These are phyloP conservation scores for Rhytidhysteron rufulum DNA, from an alignment of 2,329 filamentous ascomycete genomes.

Conservation along the genomic window DNA sequence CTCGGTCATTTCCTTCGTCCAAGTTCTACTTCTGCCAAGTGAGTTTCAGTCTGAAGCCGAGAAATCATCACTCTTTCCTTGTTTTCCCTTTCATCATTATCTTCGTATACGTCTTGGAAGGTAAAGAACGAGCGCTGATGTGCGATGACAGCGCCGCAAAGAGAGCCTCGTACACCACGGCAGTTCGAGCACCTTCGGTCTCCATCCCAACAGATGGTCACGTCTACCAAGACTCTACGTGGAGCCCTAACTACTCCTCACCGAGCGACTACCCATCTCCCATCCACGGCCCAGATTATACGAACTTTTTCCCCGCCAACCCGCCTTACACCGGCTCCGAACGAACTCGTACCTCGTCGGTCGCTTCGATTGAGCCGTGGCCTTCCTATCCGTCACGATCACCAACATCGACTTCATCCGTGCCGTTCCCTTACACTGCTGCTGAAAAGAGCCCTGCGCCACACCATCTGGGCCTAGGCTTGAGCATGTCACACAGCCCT, in stretches of 20 bases:
- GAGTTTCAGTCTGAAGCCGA: constrained; percentile 25
- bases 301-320: constrained; percentile 24
- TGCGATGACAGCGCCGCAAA: not conserved
- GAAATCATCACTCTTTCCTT: constrained; percentile 8
- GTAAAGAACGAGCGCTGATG: not conserved
- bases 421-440: constrained; percentile 27
- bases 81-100: constrained; percentile 7
- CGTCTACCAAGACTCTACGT: constrained; percentile 28
- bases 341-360: constrained; percentile 34
- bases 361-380: constrained; percentile 34
- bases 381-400: constrained; percentile 25
- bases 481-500: constrained; percentile 14
- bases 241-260: constrained; percentile 24
- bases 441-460: constrained; percentile 25
- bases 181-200: constrained; percentile 10
- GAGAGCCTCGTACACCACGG: constrained; percentile 2
- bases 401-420: constrained; percentile 31
- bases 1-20: constrained; percentile 27
- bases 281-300: constrained; percentile 22
- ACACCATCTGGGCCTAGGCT: constrained; percentile 15
- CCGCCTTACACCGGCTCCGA: constrained; percentile 20
- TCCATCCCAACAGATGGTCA: constrained; percentile 12
- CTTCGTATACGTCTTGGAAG: no score
- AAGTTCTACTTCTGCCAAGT: constrained; percentile 30
- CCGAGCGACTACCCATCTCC: constrained; percentile 33